Conservation (phyloP, 139 green algal species). For the Volvox africanus region DNA sequence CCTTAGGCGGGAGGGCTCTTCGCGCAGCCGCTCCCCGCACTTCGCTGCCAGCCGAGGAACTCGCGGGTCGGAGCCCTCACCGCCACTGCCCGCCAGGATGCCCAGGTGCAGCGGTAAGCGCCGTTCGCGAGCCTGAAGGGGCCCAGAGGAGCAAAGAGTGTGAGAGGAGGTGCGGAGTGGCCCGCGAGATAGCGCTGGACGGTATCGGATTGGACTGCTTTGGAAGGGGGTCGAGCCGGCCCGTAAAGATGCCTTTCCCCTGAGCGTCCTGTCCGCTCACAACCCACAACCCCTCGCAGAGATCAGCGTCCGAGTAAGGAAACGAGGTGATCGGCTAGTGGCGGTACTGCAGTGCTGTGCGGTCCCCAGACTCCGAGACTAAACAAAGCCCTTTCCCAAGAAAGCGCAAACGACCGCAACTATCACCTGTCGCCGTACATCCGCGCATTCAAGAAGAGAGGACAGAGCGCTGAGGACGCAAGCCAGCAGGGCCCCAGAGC, state of each 20-base stretch:
- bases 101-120: slow-evolving; percentile 13
- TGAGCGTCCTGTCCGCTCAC: no score
- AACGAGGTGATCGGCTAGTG: no score
- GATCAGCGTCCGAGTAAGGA: no score
- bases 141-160: neutral
- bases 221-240: no score
- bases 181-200: no score
- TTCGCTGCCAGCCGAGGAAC: neutral
- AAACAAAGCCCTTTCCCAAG: neutral
- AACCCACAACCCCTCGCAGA: no score
- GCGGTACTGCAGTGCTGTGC: no score
- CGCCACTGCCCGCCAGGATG: neutral
- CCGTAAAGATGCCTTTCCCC: no score
- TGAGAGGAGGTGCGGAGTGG: no score
- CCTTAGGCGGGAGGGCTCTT: neutral
- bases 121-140: slow-evolving; percentile 26
- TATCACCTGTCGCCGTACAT: slow-evolving; percentile 22
- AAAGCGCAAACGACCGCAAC: neutral
- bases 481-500: no score
- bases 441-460: slow-evolving; percentile 8
- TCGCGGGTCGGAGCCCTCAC: neutral
- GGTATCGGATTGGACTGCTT: no score
- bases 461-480: neutral
- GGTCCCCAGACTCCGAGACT: no score
- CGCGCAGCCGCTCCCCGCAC: slow-evolving; percentile 24